Conservation (phyloP, 1,284 basidiomycete genomes). For the Moesziomyces globuligerus region DNA sequence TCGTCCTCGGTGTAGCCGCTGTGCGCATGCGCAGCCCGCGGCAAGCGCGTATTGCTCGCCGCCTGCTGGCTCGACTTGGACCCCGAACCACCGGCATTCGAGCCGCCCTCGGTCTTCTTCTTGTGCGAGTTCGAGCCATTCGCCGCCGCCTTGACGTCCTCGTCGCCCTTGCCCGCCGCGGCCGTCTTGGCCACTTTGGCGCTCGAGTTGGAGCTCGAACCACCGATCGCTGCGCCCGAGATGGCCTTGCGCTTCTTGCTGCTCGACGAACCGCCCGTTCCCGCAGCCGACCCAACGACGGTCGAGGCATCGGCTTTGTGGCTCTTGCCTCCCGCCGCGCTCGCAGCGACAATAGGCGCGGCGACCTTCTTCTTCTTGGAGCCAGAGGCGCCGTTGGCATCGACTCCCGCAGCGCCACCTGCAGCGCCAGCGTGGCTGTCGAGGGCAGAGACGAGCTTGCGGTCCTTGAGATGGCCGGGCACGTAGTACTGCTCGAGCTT, state of each 20-base stretch:
- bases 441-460: conserved; percentile 39
- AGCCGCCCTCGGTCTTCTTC: conserved; percentile 29
- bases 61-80: conserved; percentile 16
- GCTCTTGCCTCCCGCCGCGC: conserved; percentile 29
- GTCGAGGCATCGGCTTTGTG: conserved; percentile 31
- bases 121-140: conserved; percentile 37
- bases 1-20: conserved; percentile 42
- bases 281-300: conserved; percentile 18
- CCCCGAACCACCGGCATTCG: conserved; percentile 9
- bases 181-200: conserved; percentile 38
- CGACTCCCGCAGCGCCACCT: conserved; percentile 4
- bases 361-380: conserved; percentile 48
- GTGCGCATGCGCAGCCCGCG: conserved; percentile 43
- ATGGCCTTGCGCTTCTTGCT: conserved; percentile 50
- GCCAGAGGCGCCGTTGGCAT: conserved; percentile 16
- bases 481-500: conserved; percentile 50
- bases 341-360: conserved; percentile 15
- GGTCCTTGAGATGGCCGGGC: conserved; percentile 42
- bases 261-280: conserved; percentile 10
- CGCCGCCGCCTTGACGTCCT: conserved; percentile 45
- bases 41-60: conserved; percentile 42
- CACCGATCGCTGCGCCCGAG: conserved; percentile 21
- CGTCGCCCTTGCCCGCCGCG: conserved; percentile 29
- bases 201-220: conserved; percentile 6
- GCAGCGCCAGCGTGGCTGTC: conserved; percentile 10